phyloP scores from a whole-genome alignment of 1,139 yeast genomes.

The Chernovozyma sophiae-reginae region DNA sequence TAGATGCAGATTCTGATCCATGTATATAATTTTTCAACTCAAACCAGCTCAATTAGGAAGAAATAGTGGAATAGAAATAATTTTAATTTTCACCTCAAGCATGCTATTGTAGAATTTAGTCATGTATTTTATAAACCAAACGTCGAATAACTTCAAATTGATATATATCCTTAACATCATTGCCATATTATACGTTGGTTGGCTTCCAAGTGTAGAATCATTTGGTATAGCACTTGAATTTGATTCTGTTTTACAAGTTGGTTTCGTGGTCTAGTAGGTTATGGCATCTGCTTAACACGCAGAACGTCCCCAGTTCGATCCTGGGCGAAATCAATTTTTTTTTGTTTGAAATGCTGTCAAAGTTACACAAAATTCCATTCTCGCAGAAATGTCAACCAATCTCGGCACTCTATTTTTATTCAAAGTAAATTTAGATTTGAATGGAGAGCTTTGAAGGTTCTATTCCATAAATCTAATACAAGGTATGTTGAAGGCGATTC shows the following conservation, averaged over 20 bases:
- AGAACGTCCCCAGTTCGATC: constrained; percentile 99
- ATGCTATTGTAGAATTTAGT: too few relatives aligned
- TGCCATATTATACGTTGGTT: too few relatives aligned
- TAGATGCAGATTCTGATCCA: too few relatives aligned
- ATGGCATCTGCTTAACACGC: constrained; percentile 99
- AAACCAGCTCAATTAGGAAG: too few relatives aligned
- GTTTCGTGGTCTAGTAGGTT: constrained; percentile 90
- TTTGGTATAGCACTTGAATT: too few relatives aligned
- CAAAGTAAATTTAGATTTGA: constrained; percentile 1
- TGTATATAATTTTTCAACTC: too few relatives aligned
- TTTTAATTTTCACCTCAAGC: too few relatives aligned
- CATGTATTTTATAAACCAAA: too few relatives aligned
- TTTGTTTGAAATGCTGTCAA: neutral
- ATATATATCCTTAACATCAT: too few relatives aligned
- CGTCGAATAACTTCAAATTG: too few relatives aligned
- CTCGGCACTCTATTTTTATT: constrained; percentile 7
- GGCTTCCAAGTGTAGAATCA: too few relatives aligned
- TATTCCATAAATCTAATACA: neutral
- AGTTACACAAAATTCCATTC: constrained; percentile 3
- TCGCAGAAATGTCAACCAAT: constrained; percentile 7
- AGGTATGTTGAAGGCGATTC: constrained; percentile 1
- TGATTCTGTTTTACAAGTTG: constrained; percentile 1
- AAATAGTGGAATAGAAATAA: too few relatives aligned
- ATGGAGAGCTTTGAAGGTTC: neutral
- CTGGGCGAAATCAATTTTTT: constrained; percentile 67